Evolutionary conservation across 371 early-diverging fungal genomes (phyloP).

Genomic region (Mortierella sp.): DNA sequence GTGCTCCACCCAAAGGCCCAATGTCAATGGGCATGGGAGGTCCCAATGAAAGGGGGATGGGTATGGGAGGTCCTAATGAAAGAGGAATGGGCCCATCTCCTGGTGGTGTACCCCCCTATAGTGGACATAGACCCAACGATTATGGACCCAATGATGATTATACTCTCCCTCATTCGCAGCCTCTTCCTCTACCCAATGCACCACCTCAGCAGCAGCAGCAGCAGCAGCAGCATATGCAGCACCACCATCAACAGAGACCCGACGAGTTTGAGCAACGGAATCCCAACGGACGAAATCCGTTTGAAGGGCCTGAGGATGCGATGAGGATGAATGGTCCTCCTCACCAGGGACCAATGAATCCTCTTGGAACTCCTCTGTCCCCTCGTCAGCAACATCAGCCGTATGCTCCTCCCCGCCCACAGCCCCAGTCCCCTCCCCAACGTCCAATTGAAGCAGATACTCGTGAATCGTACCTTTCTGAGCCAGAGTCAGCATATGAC

Average conservation of each 20-base stretch:
- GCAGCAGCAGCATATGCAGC: conserved; percentile 28
- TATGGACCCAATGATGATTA: too few relatives aligned
- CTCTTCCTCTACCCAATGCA: conserved; percentile 6
- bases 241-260: background rate
- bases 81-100: too few relatives aligned
- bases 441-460: conserved; percentile 8
- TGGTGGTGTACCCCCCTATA: too few relatives aligned
- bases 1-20: background rate
- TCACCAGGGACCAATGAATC: too few relatives aligned
- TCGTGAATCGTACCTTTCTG: conserved; percentile 38
- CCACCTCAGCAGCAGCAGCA: conserved; percentile 3
- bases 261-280: too few relatives aligned
- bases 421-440: conserved; percentile 8
- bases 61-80: too few relatives aligned
- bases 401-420: conserved; percentile 15
- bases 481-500: conserved; percentile 42
- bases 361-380: conserved; percentile 11
- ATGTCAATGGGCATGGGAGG: too few relatives aligned
- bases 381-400: conserved; percentile 35
- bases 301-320: conserved; percentile 28
- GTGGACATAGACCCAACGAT: too few relatives aligned
- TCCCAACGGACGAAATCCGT: conserved; percentile 33
- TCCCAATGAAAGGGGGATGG: too few relatives aligned
- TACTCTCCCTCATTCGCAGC: background rate
- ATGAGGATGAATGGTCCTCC: conserved; percentile 7